Base-by-base conservation (phyloP, 495 filamentous ascomycete species). In the Hyaloscypha finlandica region DNA sequence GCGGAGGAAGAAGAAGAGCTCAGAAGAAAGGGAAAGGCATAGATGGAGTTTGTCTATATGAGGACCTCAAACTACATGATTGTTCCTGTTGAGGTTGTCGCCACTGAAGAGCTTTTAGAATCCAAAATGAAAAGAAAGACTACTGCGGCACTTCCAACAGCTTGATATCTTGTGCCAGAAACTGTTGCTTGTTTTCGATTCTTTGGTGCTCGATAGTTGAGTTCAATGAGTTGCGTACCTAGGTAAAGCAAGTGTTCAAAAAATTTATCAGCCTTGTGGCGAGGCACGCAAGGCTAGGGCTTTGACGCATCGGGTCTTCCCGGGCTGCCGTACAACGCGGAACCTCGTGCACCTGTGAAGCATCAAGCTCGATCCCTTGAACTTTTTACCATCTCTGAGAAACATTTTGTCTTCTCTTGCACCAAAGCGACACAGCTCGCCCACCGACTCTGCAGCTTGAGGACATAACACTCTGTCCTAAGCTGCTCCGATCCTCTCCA, bases 1-100 rank as follows among this genome's bases (percentile, higher is more conserved):
- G 80, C 79, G 4, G 90, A 92, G 52, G 90, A 94, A 59, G 88
- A 90, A 74, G 84, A 87, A 76, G 74, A 81, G 42, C 63, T 93
- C 52, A 83, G 74, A 63, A 85, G 85, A 79, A 92, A 91, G 80
- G 71, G 71, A 8, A 70, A 72, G 65, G 67, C 69, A 14, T 71
- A 58, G 66, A 52, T 30, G 8, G 64, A 56, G 33, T 20, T 6
- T 64, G 25, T 39, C 22, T 58, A 16, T 30, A 22, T 6, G 19
- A 62, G 55, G 29, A 25, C 25, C 25, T 4, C 8, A 54, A 63
- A 53, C 30, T 53, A 11, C 11, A 32, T 4, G 25, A 61, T 8
- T 53, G 19, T 37, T 6, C 12, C 6, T 25, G 35, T 12, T 12
- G 1, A 37, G 35, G 35, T 37, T 37, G 35, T 37, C 35, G 35